These are phyloP conservation scores for Adiantum capillusveneris DNA, from an alignment of 75 land plant species.

Conservation along the genomic window DNA sequence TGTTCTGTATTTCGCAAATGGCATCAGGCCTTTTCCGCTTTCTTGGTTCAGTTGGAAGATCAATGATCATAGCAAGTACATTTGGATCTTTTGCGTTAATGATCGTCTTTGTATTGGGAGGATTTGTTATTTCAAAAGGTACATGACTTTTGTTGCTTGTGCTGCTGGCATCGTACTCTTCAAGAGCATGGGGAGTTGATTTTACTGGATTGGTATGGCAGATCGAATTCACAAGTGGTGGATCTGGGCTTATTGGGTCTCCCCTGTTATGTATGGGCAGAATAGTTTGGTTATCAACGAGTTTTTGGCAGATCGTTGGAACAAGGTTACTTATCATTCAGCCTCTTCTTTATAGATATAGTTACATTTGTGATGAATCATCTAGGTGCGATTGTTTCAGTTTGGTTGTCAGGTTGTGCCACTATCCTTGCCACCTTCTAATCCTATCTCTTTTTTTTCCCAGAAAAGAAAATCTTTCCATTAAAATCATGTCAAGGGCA, in stretches of 20 bases:
- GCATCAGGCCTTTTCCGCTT: slow-evolving; percentile 28
- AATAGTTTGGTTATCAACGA: slow-evolving; percentile 64
- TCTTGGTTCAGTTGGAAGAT: slow-evolving; percentile 26
- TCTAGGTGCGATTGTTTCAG: too few species aligned
- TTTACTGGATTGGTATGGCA: slow-evolving; percentile 21
- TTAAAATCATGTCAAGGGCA: too few species aligned
- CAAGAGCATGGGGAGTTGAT: too few species aligned
- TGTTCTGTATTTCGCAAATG: slow-evolving; percentile 33
- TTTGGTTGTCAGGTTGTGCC: too few species aligned
- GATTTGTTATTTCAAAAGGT: slow-evolving; percentile 36
- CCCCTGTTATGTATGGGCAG: slow-evolving; percentile 65
- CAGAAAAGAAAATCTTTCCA: too few species aligned
- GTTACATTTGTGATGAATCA: too few species aligned
- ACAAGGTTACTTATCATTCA: slow-evolving; percentile 34
- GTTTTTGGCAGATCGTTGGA: slow-evolving; percentile 61
- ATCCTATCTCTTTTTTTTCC: too few species aligned
- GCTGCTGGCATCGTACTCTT: too few species aligned
- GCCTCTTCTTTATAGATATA: too few species aligned
- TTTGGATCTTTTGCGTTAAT: slow-evolving; percentile 30
- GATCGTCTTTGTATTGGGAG: slow-evolving; percentile 30
- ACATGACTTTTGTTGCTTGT: not conserved
- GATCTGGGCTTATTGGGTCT: slow-evolving; percentile 88
- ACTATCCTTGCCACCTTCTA: too few species aligned
- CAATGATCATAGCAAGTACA: slow-evolving; percentile 28
- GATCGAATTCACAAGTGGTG: slow-evolving; percentile 63